phyloP scores from a whole-genome alignment of 2,329 filamentous ascomycete genomes.

The Zalaria sp. region DNA sequence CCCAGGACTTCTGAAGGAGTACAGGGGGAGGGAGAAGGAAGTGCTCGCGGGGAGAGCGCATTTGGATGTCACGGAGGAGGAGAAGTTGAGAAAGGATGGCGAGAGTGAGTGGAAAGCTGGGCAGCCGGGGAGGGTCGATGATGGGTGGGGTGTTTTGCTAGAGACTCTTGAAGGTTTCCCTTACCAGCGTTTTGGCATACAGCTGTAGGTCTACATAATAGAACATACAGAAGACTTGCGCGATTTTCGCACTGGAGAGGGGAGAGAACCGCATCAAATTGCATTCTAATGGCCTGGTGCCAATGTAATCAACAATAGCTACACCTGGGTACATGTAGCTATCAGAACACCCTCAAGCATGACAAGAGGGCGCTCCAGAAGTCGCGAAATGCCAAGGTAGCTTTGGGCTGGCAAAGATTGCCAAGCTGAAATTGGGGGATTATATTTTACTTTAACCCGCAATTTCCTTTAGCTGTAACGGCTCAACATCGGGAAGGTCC shows the following conservation, averaged over 20 bases:
- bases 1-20: constrained; percentile 61
- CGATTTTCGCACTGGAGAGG: background rate
- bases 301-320: background rate
- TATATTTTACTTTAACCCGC: constrained; percentile 9
- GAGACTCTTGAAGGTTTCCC: constrained; percentile 43
- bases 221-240: background rate
- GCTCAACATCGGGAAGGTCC: constrained; percentile 15
- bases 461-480: constrained; percentile 17
- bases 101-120: constrained; percentile 25
- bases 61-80: constrained; percentile 43
- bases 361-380: background rate
- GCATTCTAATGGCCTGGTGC: too few relatives aligned
- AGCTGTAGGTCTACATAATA: constrained; percentile 6
- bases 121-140: constrained; percentile 39
- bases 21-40: constrained; percentile 59
- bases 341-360: background rate
- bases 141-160: constrained; percentile 45
- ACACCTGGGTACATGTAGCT: background rate
- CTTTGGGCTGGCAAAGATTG: too few relatives aligned
- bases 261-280: too few relatives aligned
- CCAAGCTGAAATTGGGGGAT: background rate
- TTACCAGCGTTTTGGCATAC: constrained; percentile 45
- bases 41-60: constrained; percentile 74
- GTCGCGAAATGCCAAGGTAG: too few relatives aligned
- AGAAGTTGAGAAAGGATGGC: constrained; percentile 19